These are phyloP conservation scores for Lachancea fermentati DNA, from an alignment of 805 yeast species.

Conservation along the genomic window DNA sequence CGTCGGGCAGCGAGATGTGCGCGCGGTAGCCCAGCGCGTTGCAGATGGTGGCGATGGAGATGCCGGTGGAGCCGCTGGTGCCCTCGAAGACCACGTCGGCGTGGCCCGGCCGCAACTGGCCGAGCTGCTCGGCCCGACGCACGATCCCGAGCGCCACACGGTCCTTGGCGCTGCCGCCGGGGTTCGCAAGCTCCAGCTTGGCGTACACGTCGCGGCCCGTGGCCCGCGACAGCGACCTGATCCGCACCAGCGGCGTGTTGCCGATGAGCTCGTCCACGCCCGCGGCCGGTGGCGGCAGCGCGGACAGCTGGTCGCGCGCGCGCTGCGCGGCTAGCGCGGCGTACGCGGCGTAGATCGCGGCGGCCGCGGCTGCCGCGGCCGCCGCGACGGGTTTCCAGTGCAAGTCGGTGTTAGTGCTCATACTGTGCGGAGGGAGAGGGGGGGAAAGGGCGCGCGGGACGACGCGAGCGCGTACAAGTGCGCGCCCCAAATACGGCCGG, in stretches of 20 bases:
- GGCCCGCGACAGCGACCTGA: conserved; percentile 59
- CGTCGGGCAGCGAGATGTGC: conserved; percentile 93
- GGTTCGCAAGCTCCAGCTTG: conserved; percentile 77
- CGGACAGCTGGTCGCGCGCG: conserved; percentile 3
- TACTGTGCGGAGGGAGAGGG: background rate
- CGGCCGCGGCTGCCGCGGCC: background rate
- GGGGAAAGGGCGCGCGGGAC: background rate
- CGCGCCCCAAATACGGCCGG: too few species aligned
- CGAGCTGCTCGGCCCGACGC: conserved; percentile 55
- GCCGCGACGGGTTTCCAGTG: background rate
- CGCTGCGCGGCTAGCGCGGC: background rate
- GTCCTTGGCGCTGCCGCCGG: conserved; percentile 95
- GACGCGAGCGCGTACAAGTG: background rate
- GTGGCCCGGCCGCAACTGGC: conserved; percentile 56
- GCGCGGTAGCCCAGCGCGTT: conserved; percentile 83
- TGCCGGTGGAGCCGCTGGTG: conserved; percentile 95
- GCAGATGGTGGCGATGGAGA: conserved; percentile 85
- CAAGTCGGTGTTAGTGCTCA: background rate
- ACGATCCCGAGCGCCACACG: conserved; percentile 87
- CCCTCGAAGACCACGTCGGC: conserved; percentile 75
- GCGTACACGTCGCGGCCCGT: conserved; percentile 86
- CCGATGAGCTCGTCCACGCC: conserved; percentile 83
- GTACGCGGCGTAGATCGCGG: conserved; percentile 4
- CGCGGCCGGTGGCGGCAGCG: conserved; percentile 31
- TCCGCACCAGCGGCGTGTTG: conserved; percentile 76